These are phyloP conservation scores for Neonectria faginata DNA, from an alignment of 2,329 filamentous ascomycete genomes.

Conservation along the genomic window DNA sequence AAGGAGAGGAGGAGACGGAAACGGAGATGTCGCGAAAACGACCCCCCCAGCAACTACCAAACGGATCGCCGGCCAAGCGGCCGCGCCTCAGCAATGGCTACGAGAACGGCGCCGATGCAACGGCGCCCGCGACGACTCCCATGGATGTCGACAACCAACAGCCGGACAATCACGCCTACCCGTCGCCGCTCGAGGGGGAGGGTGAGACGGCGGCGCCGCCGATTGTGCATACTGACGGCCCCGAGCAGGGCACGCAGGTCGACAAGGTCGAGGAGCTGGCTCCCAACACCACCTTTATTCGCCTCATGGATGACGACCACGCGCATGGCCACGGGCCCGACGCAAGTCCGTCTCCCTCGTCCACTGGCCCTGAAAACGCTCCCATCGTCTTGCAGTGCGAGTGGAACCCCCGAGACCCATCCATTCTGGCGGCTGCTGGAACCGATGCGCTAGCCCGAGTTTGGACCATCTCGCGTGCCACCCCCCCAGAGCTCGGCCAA, in stretches of 20 bases:
- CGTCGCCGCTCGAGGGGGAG: conserved; percentile 72
- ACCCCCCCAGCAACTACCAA: conserved; percentile 59
- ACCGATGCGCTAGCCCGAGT: conserved; percentile 77
- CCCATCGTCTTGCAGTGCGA: conserved; percentile 75
- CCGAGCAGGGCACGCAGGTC: conserved; percentile 72
- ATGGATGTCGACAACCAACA: conserved; percentile 70
- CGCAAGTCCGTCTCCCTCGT: conserved; percentile 53
- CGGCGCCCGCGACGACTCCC: conserved; percentile 58
- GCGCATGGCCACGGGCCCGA: conserved; percentile 51
- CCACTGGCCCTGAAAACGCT: conserved; percentile 60
- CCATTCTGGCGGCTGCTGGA: conserved; percentile 74
- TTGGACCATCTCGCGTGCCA: conserved; percentile 71
- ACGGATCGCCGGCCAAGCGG: conserved; percentile 70
- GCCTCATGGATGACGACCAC: conserved; percentile 60
- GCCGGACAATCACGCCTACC: conserved; percentile 71
- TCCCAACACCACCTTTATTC: conserved; percentile 70
- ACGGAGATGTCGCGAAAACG: conserved; percentile 64
- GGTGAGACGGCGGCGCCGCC: conserved; percentile 67
- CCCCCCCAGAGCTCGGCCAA: conserved; percentile 54
- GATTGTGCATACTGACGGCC: conserved; percentile 68
- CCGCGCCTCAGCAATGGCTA: conserved; percentile 71
- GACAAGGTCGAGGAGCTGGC: conserved; percentile 73
- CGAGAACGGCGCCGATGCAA: conserved; percentile 65
- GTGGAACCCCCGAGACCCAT: conserved; percentile 75
- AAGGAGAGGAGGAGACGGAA: conserved; percentile 54